Conservation (phyloP, 2,329 filamentous ascomycete genomes). For the Trichoderma lentiforme region DNA sequence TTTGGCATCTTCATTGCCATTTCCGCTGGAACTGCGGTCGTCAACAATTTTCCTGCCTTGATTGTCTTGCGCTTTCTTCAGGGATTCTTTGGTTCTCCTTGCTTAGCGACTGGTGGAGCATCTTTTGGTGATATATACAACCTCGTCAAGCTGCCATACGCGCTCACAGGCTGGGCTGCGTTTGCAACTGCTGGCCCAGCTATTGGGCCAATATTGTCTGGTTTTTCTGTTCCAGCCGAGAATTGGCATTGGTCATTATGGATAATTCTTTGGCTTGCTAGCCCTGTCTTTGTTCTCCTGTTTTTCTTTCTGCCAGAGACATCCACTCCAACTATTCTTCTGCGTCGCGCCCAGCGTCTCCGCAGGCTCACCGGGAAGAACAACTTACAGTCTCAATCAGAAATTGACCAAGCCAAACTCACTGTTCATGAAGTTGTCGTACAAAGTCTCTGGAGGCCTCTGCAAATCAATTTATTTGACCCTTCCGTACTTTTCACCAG, state of each 20-base stretch:
- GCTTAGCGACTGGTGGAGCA: slow-evolving; percentile 37
- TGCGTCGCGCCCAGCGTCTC: not conserved
- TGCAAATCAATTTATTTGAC: not conserved
- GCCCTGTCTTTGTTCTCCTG: not conserved
- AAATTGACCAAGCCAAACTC: not conserved
- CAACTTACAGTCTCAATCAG: not conserved
- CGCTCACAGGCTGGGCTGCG: slow-evolving; percentile 36
- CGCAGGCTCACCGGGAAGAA: not conserved
- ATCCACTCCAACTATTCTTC: not conserved
- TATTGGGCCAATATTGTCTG: not conserved
- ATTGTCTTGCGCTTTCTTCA: not conserved
- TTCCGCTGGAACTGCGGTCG: not conserved
- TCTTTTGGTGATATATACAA: slow-evolving; percentile 52
- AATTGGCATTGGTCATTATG: slow-evolving; percentile 2
- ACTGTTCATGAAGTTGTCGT: not conserved
- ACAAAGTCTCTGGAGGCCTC: not conserved
- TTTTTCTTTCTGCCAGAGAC: slow-evolving; percentile 8
- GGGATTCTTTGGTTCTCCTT: not conserved
- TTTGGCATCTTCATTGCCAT: slow-evolving; percentile 22
- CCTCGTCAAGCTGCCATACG: slow-evolving; percentile 52
- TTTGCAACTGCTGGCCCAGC: not conserved
- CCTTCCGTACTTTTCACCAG: slow-evolving; percentile 2
- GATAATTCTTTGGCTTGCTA: not conserved
- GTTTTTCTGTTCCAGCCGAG: not conserved
- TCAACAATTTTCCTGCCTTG: not conserved